Evolutionary conservation across 164 flowering plant genomes (phyloP), one percentile per base, ranked within the genome.

Genomic region (Piper longum): DNA sequence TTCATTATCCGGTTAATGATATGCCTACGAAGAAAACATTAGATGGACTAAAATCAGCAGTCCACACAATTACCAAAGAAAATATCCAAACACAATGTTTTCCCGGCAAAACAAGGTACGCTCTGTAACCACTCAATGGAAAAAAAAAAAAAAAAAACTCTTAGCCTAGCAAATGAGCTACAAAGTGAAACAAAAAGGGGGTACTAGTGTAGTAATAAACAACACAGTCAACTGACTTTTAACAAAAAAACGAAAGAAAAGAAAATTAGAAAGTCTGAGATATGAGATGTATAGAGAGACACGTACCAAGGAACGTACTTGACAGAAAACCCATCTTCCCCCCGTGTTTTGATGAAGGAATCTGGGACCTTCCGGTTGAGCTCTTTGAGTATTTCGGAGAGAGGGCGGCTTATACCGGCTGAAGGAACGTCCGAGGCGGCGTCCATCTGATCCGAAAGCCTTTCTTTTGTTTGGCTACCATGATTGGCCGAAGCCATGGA

Each of bases 1-100:
- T 91, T 91, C 96, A 91, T 77, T 66, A 88, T 87, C 69, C 98
- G 72, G 70, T 88, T 89, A 62, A 82, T 91, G 57, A 82, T 70
- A 71, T 91, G 98, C 96, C 98, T 91, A 81, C 71, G 77, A 72
- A 63, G 42, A 75, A 43, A 7, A 66, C 58, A 68, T n/a, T 16
- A 16, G 59, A 57, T 59, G 19, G 39, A 9, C 45, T 40, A 43
- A 16, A 43, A 42, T 3, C 17, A 61, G n/a, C 11, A 44, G 36
- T 18, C 6, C 16, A 13, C 43, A 18, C 5, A 16, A 5, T n/a
- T 26, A 61, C 43, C 48, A 6, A 44, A 44, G 48, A 41, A 7
- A 14, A 44, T 2, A 41, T 43, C 7, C 57, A 11, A 55, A 4
- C 6, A 8, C n/a, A 55, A 5, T 16, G 8, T 16, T 7, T 14